These are phyloP conservation scores for Themeda triandra DNA, from an alignment of 176 grass and related monocot genomes.

Conservation along the genomic window DNA sequence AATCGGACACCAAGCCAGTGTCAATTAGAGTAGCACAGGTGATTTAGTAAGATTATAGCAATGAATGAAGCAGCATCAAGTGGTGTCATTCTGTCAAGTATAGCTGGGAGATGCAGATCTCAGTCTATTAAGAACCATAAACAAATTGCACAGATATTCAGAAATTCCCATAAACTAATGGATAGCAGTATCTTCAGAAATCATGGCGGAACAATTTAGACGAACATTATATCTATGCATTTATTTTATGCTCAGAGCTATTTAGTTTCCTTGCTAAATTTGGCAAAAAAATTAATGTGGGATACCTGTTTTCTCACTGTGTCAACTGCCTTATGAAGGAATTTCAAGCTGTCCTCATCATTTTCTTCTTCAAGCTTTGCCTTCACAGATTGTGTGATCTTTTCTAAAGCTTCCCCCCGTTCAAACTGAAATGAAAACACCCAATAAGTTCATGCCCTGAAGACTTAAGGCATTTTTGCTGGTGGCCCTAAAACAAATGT, in stretches of 20 bases:
- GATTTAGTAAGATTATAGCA: slow-evolving; percentile 27
- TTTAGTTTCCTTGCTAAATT: neutral
- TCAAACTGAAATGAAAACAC: slow-evolving; percentile 68
- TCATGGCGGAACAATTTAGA: neutral
- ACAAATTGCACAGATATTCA: neutral
- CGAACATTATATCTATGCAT: neutral
- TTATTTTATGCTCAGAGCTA: neutral
- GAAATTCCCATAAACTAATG: neutral
- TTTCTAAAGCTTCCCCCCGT: slow-evolving; percentile 85
- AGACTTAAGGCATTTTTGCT: neutral
- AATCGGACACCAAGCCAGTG: neutral
- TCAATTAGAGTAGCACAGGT: slow-evolving; percentile 7
- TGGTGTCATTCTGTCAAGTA: slow-evolving; percentile 2
- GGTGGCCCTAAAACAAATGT: neutral
- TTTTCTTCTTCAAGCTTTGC: slow-evolving; percentile 90
- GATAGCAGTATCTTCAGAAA: neutral
- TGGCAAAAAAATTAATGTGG: neutral
- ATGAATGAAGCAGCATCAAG: slow-evolving; percentile 3
- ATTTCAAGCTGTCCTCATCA: slow-evolving; percentile 88
- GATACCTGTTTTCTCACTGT: slow-evolving; percentile 89
- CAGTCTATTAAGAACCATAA: neutral
- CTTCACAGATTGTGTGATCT: slow-evolving; percentile 71
- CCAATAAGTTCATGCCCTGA: slow-evolving; percentile 18
- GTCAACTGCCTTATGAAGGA: slow-evolving; percentile 80
- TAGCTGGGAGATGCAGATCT: slow-evolving; percentile 6